Conservation (phyloP, 1,284 basidiomycete species). For the Mycosarcoma maydis region DNA sequence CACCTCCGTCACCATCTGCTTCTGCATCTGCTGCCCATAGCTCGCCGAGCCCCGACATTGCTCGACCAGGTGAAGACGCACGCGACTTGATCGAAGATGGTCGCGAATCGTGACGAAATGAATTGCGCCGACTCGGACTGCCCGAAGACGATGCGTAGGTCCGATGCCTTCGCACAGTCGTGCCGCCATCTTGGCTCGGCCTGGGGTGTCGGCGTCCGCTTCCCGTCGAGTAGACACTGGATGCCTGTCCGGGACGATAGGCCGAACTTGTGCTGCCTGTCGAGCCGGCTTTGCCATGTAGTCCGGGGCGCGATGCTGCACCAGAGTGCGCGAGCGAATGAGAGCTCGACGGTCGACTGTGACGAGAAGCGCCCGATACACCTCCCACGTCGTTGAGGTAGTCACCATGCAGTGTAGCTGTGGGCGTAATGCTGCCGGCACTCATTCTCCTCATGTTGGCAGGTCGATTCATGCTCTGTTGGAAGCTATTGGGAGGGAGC, state of each 20-base stretch:
- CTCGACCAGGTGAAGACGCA: constrained; percentile 37
- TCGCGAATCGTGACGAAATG: constrained; percentile 34
- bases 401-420: constrained; percentile 49
- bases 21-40: constrained; percentile 18
- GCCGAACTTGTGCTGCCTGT: constrained; percentile 47
- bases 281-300: constrained; percentile 53
- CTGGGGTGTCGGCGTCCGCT: constrained; percentile 42
- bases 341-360: constrained; percentile 54
- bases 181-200: constrained; percentile 49
- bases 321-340: constrained; percentile 41
- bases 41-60: constrained; percentile 22
- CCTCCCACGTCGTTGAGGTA: constrained; percentile 21
- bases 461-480: constrained; percentile 38
- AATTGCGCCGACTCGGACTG: constrained; percentile 43
- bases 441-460: constrained; percentile 49
- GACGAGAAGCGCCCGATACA: constrained; percentile 19
- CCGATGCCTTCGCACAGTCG: constrained; percentile 54
- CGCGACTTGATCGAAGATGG: constrained; percentile 46
- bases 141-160: constrained; percentile 39
- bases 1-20: constrained; percentile 8
- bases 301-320: constrained; percentile 24
- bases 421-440: constrained; percentile 62
- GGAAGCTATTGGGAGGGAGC: constrained; percentile 28
- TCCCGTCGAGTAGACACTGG: constrained; percentile 45
- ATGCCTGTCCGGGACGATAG: constrained; percentile 26